A percentile compares a stretch with the other conserved stretches of the same genome.
Evolutionary conservation across 306 rosid species (phyloP).

Genomic region (Spatholobus suberectus): DNA sequence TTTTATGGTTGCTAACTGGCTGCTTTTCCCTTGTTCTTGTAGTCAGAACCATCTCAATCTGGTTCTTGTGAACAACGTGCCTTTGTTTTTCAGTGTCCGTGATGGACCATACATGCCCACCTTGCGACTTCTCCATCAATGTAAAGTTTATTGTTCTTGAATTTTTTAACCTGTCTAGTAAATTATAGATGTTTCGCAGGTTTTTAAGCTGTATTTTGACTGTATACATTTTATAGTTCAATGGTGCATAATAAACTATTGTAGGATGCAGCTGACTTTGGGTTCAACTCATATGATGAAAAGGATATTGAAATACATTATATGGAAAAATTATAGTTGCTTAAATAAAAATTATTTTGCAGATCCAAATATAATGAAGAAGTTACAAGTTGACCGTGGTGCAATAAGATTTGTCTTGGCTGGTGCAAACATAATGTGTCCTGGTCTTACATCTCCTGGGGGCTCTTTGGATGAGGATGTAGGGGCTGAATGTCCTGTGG

Average conservation of each 20-base stretch:
- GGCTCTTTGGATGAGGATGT: slow-evolving; percentile 90
- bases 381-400: slow-evolving; percentile 93
- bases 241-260: neutral
- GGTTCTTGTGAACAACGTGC: slow-evolving; percentile 92
- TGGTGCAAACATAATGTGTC: slow-evolving; percentile 99
- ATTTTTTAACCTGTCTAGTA: slow-evolving; percentile 14
- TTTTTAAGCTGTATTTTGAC: neutral
- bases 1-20: slow-evolving; percentile 36
- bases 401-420: slow-evolving; percentile 93
- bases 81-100: slow-evolving; percentile 90
- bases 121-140: slow-evolving; percentile 93
- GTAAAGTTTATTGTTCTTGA: slow-evolving; percentile 56
- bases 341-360: neutral
- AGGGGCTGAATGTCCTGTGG: slow-evolving; percentile 93
- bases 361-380: slow-evolving; percentile 96
- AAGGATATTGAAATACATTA: neutral
- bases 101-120: slow-evolving; percentile 99
- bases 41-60: slow-evolving; percentile 98
- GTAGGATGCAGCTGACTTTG: slow-evolving; percentile 7
- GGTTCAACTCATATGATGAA: slow-evolving; percentile 15
- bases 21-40: slow-evolving; percentile 41
- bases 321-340: slow-evolving; percentile 22
- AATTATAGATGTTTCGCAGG: neutral
- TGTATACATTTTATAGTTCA: neutral
- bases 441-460: slow-evolving; percentile 98